Base-by-base conservation (phyloP, 352 stramenopile genomes). In the Peronospora destructor region DNA sequence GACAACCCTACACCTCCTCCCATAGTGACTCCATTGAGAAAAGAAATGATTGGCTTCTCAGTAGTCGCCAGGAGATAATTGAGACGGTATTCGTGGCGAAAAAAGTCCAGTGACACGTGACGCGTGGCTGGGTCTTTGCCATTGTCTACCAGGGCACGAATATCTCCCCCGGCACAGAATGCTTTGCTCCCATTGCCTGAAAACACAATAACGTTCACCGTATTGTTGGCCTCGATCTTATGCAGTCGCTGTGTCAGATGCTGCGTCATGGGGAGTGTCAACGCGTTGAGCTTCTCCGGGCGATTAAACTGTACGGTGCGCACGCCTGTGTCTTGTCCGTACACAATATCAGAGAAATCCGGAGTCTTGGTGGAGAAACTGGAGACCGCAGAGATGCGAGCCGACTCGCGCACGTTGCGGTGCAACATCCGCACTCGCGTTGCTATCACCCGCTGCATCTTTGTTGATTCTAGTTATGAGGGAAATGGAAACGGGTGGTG, bases 21-120 rank as follows among this genome's bases (percentile, higher is more conserved):
- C 96, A 99, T 99, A 36, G 97, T 97, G 37, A 99, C 87, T 43
- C 97, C 97, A 71, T 99, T 96, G 67, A 96, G 94, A 52, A 99
- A 81, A 35, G 90, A 97, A 7, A 99, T 77, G 39, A 92, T 81
- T 29, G 81, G 81, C 56, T 84, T 88, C 67, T 89, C 77, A 17
- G 78, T 90, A 29, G 81, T 90, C 57, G 66, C 76, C 53, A 89
- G 78, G 36, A 94, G 69, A 62, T 92, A 88, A 68, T 98, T 98
- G 16, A 98, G 69, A 48, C 84, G 68, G 66, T 98, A 98, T 64
- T 98, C 95, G 56, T 97, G 74, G 50, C 79, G 80, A 71, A 98
- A 98, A 59, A 98, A 98, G 52, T 96, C 79, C 16, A 86, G 64
- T 35, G 80, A 64, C 21, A 91, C 23, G 49, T 90, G 68, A 21